These are phyloP conservation scores for Penicillium verhagenii DNA, from an alignment of 495 filamentous ascomycete species.

Conservation along the genomic window DNA sequence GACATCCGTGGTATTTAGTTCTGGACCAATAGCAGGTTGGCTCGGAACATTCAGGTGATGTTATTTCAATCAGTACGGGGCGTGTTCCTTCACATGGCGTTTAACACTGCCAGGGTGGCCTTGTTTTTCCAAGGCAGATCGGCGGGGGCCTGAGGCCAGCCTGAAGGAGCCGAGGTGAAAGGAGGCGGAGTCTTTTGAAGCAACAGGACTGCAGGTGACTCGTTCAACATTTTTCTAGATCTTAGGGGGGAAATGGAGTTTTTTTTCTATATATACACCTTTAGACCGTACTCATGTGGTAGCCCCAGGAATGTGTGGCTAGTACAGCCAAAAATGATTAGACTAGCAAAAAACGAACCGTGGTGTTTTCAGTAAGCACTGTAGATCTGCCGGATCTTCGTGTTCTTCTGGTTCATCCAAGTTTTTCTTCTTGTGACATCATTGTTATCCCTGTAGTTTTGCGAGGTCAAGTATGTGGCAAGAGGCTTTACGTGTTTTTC, in stretches of 20 bases:
- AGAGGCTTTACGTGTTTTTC: background rate
- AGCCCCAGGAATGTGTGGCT: no score
- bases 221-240: background rate
- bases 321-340: background rate
- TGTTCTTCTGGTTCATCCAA: no score
- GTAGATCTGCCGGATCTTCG: constrained; percentile 4
- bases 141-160: background rate
- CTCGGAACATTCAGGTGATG: background rate
- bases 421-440: background rate
- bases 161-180: background rate
- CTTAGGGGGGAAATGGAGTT: background rate
- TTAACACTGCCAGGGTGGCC: background rate
- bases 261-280: background rate
- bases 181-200: background rate
- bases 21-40: background rate
- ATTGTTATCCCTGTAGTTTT: background rate
- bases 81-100: background rate
- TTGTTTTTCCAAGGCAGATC: background rate
- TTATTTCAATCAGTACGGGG: background rate
- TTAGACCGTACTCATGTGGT: no score
- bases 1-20: background rate
- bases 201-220: background rate
- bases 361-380: no score
- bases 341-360: background rate
- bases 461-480: no score